A percentile compares a stretch with the other conserved stretches of the same genome.
Evolutionary conservation across 169 alveolate species (phyloP).

Genomic region (Cryptosporidium tyzzeri): DNA sequence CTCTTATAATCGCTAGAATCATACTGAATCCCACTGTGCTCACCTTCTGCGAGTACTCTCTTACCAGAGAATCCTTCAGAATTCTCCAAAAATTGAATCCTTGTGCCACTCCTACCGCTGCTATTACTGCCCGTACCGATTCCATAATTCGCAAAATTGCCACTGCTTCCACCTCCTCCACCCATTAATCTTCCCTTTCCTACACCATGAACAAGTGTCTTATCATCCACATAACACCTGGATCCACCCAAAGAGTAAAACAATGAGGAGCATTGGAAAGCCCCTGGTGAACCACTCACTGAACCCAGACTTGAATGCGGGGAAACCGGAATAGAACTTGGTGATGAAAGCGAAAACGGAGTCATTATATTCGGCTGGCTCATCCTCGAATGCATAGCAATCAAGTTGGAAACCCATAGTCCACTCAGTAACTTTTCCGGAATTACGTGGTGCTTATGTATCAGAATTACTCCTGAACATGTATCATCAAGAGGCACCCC

Average conservation of each 20-base stretch:
- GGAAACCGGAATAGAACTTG: slow-evolving; percentile 49
- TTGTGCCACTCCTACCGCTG: neutral
- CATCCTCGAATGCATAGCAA: slow-evolving; percentile 72
- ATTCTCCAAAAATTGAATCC: neutral
- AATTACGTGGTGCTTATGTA: slow-evolving; percentile 49
- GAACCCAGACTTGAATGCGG: slow-evolving; percentile 59
- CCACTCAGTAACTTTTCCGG: slow-evolving; percentile 54
- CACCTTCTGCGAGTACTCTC: neutral
- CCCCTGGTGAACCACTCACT: slow-evolving; percentile 20
- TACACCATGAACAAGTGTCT: slow-evolving; percentile 2
- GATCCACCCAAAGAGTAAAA: slow-evolving; percentile 26
- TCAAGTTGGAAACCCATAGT: slow-evolving; percentile 34
- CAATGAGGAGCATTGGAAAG: slow-evolving; percentile 44
- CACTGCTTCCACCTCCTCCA: neutral
- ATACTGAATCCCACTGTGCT: slow-evolving; percentile 8
- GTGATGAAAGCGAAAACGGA: slow-evolving; percentile 45
- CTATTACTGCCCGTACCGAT: neutral
- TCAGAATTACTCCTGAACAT: slow-evolving; percentile 46
- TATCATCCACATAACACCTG: slow-evolving; percentile 48
- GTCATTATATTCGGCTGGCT: slow-evolving; percentile 41
- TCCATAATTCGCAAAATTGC: neutral
- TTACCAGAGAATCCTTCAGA: neutral
- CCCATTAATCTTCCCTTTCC: neutral
- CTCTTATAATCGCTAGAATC: neutral
- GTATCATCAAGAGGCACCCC: slow-evolving; percentile 18